phyloP scores from a whole-genome alignment of 441 rosid genomes.

The Omphalea diandra region DNA sequence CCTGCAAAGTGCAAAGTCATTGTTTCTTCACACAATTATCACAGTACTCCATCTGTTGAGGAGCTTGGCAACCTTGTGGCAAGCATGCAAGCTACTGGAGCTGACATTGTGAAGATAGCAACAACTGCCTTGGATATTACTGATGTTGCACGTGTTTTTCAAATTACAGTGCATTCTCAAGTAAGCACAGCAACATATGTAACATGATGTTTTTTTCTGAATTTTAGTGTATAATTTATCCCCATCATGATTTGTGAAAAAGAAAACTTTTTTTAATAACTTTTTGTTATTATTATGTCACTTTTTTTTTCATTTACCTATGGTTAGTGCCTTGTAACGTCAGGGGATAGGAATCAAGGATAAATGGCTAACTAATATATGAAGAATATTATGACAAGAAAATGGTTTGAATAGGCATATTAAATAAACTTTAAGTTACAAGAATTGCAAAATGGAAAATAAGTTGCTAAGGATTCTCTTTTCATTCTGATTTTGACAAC shows the following conservation, averaged over 20 bases:
- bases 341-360: neutral
- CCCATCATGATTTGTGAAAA: neutral
- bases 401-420: neutral
- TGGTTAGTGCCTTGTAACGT: neutral
- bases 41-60: constrained; percentile 75
- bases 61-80: constrained; percentile 76
- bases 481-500: neutral
- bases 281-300: too few species aligned
- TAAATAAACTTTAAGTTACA: neutral
- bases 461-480: neutral
- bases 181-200: constrained; percentile 68
- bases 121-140: constrained; percentile 83
- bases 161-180: constrained; percentile 74
- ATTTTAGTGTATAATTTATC: neutral
- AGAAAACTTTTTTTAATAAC: neutral
- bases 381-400: neutral
- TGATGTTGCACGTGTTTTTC: constrained; percentile 85
- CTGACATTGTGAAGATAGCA: constrained; percentile 92
- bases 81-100: constrained; percentile 73
- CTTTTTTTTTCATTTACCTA: neutral
- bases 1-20: constrained; percentile 66
- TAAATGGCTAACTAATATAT: neutral
- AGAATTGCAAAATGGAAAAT: neutral
- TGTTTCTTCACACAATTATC: constrained; percentile 87
- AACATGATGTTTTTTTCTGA: neutral